Conservation (phyloP, 1,284 basidiomycete species). For the Tremellales sp. region DNA sequence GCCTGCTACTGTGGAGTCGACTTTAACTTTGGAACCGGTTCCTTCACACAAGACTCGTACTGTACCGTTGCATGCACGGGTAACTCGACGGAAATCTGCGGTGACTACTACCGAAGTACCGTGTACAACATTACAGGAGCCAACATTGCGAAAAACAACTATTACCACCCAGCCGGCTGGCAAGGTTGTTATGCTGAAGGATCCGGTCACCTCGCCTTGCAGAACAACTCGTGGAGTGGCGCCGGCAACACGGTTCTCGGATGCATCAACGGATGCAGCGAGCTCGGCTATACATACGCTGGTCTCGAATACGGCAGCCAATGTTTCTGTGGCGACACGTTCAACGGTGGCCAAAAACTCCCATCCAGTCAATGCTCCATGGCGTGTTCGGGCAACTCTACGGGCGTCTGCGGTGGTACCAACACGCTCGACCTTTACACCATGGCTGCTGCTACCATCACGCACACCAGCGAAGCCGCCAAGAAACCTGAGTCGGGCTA, state of each 20-base stretch:
- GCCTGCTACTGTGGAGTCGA: conserved; percentile 24
- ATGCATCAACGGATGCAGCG: conserved; percentile 29
- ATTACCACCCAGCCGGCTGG: conserved; percentile 15
- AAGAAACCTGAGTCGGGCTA: conserved; percentile 10
- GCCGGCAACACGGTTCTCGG: conserved; percentile 5
- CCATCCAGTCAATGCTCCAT: background rate
- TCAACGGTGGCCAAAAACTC: background rate
- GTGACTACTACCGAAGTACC: background rate
- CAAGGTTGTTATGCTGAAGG: conserved; percentile 16
- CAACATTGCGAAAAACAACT: conserved; percentile 4
- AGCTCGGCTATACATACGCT: conserved; percentile 24
- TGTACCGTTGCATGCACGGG: background rate
- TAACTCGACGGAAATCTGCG: conserved; percentile 1
- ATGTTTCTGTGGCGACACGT: conserved; percentile 10
- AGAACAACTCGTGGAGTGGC: conserved; percentile 12
- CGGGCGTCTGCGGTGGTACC: conserved; percentile 13
- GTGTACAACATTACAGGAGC: conserved; percentile 24
- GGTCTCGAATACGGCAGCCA: conserved; percentile 16
- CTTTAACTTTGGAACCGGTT: conserved; percentile 11
- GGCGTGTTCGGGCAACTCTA: conserved; percentile 11
- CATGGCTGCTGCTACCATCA: conserved; percentile 8
- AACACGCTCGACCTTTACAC: conserved; percentile 16
- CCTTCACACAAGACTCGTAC: background rate
- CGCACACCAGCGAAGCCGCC: conserved; percentile 1
- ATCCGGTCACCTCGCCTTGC: conserved; percentile 8